These are phyloP conservation scores for Aspergillus uvarum DNA, from an alignment of 2,329 filamentous ascomycete genomes.

Conservation along the genomic window DNA sequence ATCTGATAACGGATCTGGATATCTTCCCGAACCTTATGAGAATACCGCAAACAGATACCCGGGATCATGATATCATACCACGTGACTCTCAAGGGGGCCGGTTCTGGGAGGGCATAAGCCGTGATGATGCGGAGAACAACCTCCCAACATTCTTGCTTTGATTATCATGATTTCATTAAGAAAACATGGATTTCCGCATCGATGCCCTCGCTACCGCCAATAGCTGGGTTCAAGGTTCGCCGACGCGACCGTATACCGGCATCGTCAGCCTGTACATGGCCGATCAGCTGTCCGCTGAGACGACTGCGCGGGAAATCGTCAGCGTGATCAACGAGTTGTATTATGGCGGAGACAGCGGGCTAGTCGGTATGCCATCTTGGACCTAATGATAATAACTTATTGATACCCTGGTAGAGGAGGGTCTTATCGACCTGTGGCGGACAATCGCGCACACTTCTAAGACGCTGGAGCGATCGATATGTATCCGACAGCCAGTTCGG, in stretches of 20 bases:
- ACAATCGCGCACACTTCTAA: slow-evolving; percentile 11
- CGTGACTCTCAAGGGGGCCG: not conserved
- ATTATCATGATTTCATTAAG: not conserved
- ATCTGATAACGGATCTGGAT: not conserved
- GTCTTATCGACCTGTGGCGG: slow-evolving; percentile 13
- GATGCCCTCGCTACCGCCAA: slow-evolving; percentile 11
- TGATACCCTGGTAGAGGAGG: slow-evolving; percentile 4
- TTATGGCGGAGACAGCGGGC: slow-evolving; percentile 1
- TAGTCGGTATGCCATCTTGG: slow-evolving; percentile 2
- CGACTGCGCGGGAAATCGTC: slow-evolving; percentile 11
- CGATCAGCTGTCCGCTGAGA: slow-evolving; percentile 5
- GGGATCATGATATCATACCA: not conserved
- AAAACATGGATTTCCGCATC: not conserved
- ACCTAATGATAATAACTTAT: not conserved
- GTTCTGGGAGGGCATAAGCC: not conserved
- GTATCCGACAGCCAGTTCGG: not conserved
- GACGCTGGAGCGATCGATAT: slow-evolving; percentile 4
- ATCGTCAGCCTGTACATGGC: slow-evolving; percentile 12
- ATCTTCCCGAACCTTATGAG: not conserved
- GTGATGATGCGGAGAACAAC: not conserved
- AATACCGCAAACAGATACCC: not conserved
- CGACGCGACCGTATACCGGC: slow-evolving; percentile 12
- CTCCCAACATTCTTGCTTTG: not conserved
- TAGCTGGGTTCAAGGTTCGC: slow-evolving; percentile 14
- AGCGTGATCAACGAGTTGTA: slow-evolving; percentile 11